phyloP scores from a whole-genome alignment of 306 rosid genomes.

The Lathyrus aphaca region DNA sequence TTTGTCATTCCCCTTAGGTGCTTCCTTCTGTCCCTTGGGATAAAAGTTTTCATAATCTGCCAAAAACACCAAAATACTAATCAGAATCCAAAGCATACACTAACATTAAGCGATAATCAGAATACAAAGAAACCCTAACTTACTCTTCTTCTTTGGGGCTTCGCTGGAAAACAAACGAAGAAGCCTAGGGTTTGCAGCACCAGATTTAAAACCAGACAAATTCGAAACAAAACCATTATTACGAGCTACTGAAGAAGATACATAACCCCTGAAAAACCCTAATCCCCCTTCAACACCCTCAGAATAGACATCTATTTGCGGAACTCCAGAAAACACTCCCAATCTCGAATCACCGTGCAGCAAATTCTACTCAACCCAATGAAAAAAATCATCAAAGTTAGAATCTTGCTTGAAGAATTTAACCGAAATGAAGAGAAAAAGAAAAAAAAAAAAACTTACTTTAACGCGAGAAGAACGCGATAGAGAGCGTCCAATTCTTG shows the following conservation, averaged over 20 bases:
- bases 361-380: conserved; percentile 52
- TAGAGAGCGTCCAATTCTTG: conserved; percentile 67
- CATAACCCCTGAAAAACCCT: conserved; percentile 63
- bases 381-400: conserved; percentile 4
- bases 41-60: conserved; percentile 88
- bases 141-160: conserved; percentile 89
- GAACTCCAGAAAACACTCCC: conserved; percentile 37
- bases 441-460: conserved; percentile 45
- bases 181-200: conserved; percentile 64
- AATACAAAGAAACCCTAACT: conserved; percentile 51
- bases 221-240: conserved; percentile 42
- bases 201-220: conserved; percentile 51
- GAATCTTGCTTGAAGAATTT: neutral
- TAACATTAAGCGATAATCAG: neutral
- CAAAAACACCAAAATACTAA: conserved; percentile 15
- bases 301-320: conserved; percentile 45
- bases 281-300: conserved; percentile 58
- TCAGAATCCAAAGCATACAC: conserved; percentile 9
- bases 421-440: conserved; percentile 16
- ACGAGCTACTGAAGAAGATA: conserved; percentile 51
- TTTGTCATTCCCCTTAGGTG: conserved; percentile 70
- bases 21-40: conserved; percentile 89
- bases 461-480: conserved; percentile 62
- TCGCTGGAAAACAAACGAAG: conserved; percentile 73
- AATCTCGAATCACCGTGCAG: conserved; percentile 55